These are phyloP conservation scores for Cryphonectria parasitica DNA, from an alignment of 2,329 filamentous ascomycete species.

Conservation along the genomic window DNA sequence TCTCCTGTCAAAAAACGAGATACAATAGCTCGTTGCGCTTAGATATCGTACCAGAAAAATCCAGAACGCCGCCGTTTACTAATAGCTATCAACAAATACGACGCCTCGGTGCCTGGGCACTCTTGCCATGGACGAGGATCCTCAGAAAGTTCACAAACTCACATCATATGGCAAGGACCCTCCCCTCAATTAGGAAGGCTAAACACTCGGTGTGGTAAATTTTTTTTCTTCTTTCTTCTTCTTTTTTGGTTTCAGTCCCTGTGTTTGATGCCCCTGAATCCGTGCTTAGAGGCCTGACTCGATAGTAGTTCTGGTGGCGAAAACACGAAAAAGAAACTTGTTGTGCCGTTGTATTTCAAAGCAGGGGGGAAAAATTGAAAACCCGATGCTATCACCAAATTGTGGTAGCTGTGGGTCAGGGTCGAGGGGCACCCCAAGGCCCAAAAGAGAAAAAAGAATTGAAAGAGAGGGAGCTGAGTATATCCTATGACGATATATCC, in stretches of 20 bases:
- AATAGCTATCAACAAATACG: not conserved
- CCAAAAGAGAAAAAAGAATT: not conserved
- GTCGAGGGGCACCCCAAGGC: not conserved
- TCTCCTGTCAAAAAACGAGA: not conserved
- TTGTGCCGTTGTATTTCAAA: not conserved
- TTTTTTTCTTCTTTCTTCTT: not conserved
- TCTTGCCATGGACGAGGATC: not conserved
- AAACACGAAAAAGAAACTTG: not conserved
- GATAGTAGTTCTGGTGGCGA: slow-evolving; percentile 6
- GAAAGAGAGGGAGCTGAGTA: not conserved
- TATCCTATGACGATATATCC: not conserved
- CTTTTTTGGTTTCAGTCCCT: slow-evolving; percentile 5
- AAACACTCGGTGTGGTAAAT: not conserved
- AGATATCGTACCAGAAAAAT: not conserved
- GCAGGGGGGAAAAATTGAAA: not conserved
- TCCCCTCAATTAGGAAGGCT: slow-evolving; percentile 17
- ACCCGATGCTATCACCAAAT: not conserved
- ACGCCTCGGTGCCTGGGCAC: too few species aligned
- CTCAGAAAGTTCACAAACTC: not conserved
- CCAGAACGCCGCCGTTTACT: not conserved
- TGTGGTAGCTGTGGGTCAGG: not conserved
- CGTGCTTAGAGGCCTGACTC: slow-evolving; percentile 22
- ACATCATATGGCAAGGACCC: not conserved
- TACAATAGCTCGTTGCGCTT: not conserved
- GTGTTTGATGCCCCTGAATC: slow-evolving; percentile 25